These are phyloP conservation scores for Hypoxylon sp. DNA, from an alignment of 2,329 filamentous ascomycete genomes.

Conservation along the genomic window DNA sequence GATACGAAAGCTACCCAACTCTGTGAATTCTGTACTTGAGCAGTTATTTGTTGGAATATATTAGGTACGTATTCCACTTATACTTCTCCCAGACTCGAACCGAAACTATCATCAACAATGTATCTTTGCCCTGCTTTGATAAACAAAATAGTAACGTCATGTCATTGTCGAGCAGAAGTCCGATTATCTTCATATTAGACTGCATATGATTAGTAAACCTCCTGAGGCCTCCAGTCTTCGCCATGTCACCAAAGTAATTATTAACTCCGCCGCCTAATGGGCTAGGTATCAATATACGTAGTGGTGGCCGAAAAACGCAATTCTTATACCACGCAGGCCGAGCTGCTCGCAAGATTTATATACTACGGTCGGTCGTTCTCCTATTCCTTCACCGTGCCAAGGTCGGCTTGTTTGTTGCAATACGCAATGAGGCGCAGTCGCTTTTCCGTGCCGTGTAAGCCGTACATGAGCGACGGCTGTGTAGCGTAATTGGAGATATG, in stretches of 20 bases:
- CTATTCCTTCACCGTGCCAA: background rate
- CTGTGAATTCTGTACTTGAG: no score
- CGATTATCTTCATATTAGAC: background rate
- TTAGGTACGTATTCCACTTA: background rate
- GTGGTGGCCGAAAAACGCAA: constrained; percentile 3
- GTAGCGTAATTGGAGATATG: background rate
- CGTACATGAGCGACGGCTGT: background rate
- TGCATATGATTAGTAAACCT: background rate
- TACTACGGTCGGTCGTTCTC: background rate
- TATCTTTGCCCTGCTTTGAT: background rate
- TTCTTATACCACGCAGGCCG: constrained; percentile 7
- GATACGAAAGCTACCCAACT: no score
- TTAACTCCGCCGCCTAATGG: background rate
- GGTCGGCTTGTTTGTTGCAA: background rate
- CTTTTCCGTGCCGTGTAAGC: background rate
- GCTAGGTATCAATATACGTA: background rate
- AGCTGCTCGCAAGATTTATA: background rate
- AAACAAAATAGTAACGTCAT: background rate
- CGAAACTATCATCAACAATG: background rate
- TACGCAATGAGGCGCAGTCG: constrained; percentile 17
- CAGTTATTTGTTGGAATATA: background rate
- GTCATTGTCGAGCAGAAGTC: background rate
- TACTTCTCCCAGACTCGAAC: background rate
- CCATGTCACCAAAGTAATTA: constrained; percentile 2
- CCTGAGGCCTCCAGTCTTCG: background rate